Percentiles rank a stretch among this genome's conserved stretches.
Conservation (phyloP, 2,329 filamentous ascomycete genomes). For the Verticillium nonalfalfae region DNA sequence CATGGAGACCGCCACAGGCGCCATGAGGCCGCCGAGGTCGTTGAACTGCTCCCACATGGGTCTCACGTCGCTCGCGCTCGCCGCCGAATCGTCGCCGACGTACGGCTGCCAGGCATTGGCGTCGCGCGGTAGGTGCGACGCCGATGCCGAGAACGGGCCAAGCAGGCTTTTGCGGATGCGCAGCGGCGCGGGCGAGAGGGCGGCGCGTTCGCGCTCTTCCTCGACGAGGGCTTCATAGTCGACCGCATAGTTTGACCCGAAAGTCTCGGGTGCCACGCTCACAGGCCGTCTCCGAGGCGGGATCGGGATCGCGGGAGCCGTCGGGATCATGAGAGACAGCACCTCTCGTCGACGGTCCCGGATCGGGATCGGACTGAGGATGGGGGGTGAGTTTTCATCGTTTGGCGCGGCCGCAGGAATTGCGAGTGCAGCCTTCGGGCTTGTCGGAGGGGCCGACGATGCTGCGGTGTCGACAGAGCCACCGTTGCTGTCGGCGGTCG, state of each 20-base stretch:
- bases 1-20: neutral
- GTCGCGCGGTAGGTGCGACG: neutral
- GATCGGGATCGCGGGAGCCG: neutral
- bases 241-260: conserved; percentile 14
- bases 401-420: conserved; percentile 5
- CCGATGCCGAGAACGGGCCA: neutral
- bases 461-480: conserved; percentile 18
- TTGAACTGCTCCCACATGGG: conserved; percentile 40
- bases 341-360: conserved; percentile 21
- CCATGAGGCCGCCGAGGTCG: conserved; percentile 36
- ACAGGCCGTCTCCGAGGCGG: conserved; percentile 13
- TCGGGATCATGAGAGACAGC: conserved; percentile 14
- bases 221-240: conserved; percentile 17
- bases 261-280: conserved; percentile 16
- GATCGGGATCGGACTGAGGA: conserved; percentile 13
- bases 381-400: neutral
- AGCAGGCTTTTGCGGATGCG: conserved; percentile 12
- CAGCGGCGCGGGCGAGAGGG: conserved; percentile 10
- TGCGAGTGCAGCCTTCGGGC: conserved; percentile 11
- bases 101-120: conserved; percentile 11
- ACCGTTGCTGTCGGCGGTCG: conserved; percentile 18
- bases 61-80: conserved; percentile 25
- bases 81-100: conserved; percentile 27
- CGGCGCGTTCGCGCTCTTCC: conserved; percentile 7
- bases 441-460: conserved; percentile 18